phyloP scores from a whole-genome alignment of 225 moss, liverwort and hornwort species.

The Bryoerythrophyllum caledonicum region DNA sequence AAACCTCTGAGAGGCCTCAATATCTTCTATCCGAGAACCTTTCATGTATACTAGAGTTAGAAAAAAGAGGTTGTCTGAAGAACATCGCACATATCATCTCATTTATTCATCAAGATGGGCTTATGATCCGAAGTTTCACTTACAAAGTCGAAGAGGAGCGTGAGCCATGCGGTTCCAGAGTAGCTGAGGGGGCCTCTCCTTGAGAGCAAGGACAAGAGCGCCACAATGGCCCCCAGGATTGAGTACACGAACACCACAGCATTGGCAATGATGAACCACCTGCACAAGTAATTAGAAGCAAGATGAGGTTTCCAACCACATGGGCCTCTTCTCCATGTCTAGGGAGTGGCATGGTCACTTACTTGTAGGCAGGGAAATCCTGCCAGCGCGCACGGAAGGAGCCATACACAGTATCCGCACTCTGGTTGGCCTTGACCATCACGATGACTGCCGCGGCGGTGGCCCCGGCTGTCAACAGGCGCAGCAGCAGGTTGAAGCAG shows the following conservation, averaged over 20 bases:
- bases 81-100: too few relatives aligned
- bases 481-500: conserved; percentile 33
- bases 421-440: conserved; percentile 38
- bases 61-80: neutral
- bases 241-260: conserved; percentile 65
- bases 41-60: neutral
- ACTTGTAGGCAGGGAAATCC: conserved; percentile 48
- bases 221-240: conserved; percentile 38
- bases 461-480: conserved; percentile 41
- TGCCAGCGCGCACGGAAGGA: conserved; percentile 38
- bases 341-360: conserved; percentile 1
- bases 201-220: conserved; percentile 16
- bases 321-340: neutral
- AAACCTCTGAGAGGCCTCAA: neutral
- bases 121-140: conserved; percentile 2
- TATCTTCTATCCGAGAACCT: neutral
- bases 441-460: conserved; percentile 45
- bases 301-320: neutral
- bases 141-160: conserved; percentile 63
- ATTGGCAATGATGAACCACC: conserved; percentile 72
- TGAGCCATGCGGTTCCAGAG: conserved; percentile 37
- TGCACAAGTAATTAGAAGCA: conserved; percentile 18
- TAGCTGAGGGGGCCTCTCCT: conserved; percentile 57
- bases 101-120: too few relatives aligned
- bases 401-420: conserved; percentile 4